Base-by-base conservation (phyloP, 139 green algal species). In the Micractinium sp. region DNA sequence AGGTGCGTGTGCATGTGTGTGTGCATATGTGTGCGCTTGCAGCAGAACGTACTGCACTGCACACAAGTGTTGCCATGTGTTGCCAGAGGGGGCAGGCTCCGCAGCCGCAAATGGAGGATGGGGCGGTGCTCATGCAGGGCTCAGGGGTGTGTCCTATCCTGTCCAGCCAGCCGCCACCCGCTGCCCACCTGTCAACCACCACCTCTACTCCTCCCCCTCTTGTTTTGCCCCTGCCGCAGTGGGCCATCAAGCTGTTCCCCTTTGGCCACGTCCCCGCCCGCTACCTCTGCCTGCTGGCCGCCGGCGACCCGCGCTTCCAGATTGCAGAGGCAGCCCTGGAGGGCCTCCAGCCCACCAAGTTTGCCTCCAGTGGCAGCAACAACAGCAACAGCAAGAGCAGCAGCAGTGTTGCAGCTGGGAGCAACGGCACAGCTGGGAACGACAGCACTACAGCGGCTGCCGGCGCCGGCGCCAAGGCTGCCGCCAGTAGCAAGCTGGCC, bases 201-300 rank as follows among this genome's bases (percentile, higher is more conserved):
- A 3, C 63, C 23, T 25, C 63, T 12, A 73, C 3, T 12, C 63
- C 63, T 15, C 63, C 23, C 63, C 20, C 14, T 12, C 63, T 29
- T 73, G 12, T n/a, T 77, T 77, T 77, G 31, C 29, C 36, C 9
- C 18, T 77, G 31, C 31, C 67, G 38, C 78, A 98, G 86, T 99
- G 97, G 97, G 94, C 95, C 1, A 86, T 89, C 60, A 85, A 91
- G 20, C 89, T 98, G 60, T 98, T 98, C 89, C 93, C 95, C 0
- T 95, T 96, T 61, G 78, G 67, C 69, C 90, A 97, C 89, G 80
- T 95, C 16, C 85, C 87, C 29, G 93, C 93, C 29, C 92, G 96
- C 80, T 95, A 93, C 84, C 87, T 95, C 12, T 94, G 92, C 82
- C 89, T 95, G 0, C 82, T 97, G n/a, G 92, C 90, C 0, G 90